Base-by-base conservation (phyloP, 2,329 filamentous ascomycete species). In the Alternaria burnsii region DNA sequence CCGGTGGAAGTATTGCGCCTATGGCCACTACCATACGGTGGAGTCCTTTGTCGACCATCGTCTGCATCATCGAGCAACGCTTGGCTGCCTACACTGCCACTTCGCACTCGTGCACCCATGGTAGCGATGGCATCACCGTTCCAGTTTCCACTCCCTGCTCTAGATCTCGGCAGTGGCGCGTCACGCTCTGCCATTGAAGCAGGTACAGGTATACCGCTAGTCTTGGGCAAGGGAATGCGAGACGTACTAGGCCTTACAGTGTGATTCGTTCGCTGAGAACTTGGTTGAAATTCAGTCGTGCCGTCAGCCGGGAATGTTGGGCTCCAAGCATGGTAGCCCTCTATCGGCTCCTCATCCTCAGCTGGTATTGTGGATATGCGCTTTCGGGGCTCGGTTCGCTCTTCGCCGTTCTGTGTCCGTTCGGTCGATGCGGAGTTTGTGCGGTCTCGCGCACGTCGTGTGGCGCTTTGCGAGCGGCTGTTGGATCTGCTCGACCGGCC, bases 191-290 rank as follows among this genome's bases (percentile, higher is more conserved):
- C 83, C 65, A 89, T 87, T 51, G 90, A 87, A 52, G 86, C 78
- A 2, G 91, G 87, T 59, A 96, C 89, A 11, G 93, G 93, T 20
- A 88, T 86, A 2, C 91, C 91, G 74, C 92, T 97, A 14, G 86
- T 82, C 71, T 92, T 94, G 30, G 93, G 89, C 38, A 98, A 85
- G 1, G 95, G 95, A 74, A 99, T 97, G 55, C 92, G 89, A 44
- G 94, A 97, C 4, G 86, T 82, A 80, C 87, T 81, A 30, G 82
- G 81, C 57, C 82, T 72, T 40, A 72, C 70, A 48, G 83, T 86
- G 80, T 85, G 90, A 72, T 76, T 84, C 65, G 65, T 66, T 67
- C 69, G 69, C 38, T 70, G 62, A 69, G 86, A 79, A 79, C 86
- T 65, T 30, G 76, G 72, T 9, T 80, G 75, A 56, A 75, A 77